Conservation (phyloP, 495 filamentous ascomycete species). For the Hyaloscypha bicolor region DNA sequence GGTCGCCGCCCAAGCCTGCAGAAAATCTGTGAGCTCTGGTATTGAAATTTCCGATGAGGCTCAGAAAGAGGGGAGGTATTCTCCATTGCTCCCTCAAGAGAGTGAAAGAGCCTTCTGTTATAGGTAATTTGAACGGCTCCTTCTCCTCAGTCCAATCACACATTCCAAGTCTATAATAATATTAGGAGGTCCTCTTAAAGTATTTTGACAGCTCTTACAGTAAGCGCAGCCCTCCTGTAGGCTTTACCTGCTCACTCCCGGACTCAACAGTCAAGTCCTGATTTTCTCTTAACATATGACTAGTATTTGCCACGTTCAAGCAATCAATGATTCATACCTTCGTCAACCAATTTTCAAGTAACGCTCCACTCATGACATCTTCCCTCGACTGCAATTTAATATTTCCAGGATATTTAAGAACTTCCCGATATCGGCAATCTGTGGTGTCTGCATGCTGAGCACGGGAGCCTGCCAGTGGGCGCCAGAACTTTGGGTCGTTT, state of each 20-base stretch:
- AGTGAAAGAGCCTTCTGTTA: neutral
- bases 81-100: neutral
- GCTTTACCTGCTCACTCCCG: neutral
- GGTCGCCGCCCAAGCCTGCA: neutral
- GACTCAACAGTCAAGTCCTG: neutral
- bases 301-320: neutral
- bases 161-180: neutral
- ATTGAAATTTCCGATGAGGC: neutral
- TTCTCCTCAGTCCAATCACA: neutral
- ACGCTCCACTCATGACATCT: neutral
- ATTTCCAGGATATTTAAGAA: neutral
- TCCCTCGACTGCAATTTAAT: neutral
- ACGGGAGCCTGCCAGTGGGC: neutral
- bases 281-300: neutral
- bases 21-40: slow-evolving; percentile 3
- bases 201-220: neutral
- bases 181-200: neutral
- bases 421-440: neutral
- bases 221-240: neutral
- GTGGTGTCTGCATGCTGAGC: neutral
- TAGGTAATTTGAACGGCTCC: neutral
- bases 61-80: neutral
- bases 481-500: neutral
- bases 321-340: neutral
- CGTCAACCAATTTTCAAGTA: neutral